Evolutionary conservation across 2,329 filamentous ascomycete species (phyloP), one percentile per base, ranked within the genome.

Genomic region (Xylaria sp.): DNA sequence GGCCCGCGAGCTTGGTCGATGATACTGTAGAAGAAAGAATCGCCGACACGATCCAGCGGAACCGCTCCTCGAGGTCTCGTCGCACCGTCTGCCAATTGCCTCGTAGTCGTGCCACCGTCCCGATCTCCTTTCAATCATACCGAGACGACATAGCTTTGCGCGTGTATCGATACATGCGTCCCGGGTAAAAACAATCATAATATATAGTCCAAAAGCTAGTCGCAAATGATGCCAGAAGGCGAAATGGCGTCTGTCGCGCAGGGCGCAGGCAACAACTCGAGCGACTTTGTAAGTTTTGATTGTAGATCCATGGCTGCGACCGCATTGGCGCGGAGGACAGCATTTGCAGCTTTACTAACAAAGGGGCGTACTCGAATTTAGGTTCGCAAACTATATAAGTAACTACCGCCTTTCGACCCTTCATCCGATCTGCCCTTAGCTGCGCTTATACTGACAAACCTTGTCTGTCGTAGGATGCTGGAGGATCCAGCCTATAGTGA

Each of bases 361-460:
- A 52, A 44, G 47, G 50, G 29, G 40, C 47, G 34, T 40, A 44
- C 41, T 46, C 42, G 24, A 56, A 65, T 61, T 48, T 65, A 97
- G 92, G 92, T 97, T 77, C 92, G 93, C 80, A 97, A 97, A 78
- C 80, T 97, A 63, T 97, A 97, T 83, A 96, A 96, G 93, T 97
- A 87, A 76, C 82, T 74, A 60, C 52, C 55, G 48, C 61, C 44
- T 49, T 41, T 46, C 41, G 63, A 50, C 66, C 61, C 44, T 68
- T 24, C 9, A 37, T 20, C 44, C 34, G 26, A 50, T 39, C 44
- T 40, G 26, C 9, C 42, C 34, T 44, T 39, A 17, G 29, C 8
- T 21, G 20, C 20, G 42, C 20, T 42, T 40, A 53, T 61, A 59
- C 65, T 64, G 63, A 73, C 74, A 54, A 72, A 59, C 48, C 60